phyloP scores from a whole-genome alignment of 2,329 filamentous ascomycete genomes.

The Stagonosporopsis tanaceti region DNA sequence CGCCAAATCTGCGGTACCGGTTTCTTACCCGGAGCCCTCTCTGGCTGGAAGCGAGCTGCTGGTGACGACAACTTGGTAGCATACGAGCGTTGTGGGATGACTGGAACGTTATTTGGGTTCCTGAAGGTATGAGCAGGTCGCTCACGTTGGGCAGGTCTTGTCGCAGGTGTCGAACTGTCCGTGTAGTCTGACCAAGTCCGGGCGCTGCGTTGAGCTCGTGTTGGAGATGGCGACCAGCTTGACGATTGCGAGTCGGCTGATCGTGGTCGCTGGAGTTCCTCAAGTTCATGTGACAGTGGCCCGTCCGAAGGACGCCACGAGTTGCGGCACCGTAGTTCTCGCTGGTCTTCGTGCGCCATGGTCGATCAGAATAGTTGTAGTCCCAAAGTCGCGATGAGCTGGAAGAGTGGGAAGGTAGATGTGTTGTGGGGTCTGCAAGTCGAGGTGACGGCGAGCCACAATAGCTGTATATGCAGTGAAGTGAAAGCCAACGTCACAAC shows the following conservation, averaged over 20 bases:
- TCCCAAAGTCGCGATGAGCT: not conserved
- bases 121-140: not conserved
- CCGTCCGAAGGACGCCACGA: constrained; percentile 18
- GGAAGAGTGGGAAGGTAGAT: not conserved
- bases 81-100: not conserved
- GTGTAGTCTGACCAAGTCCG: not conserved
- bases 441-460: constrained; percentile 1
- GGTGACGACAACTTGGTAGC: not conserved
- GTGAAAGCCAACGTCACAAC: constrained; percentile 4
- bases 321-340: constrained; percentile 2
- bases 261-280: not conserved
- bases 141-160: not conserved
- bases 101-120: constrained; percentile 9
- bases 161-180: not conserved
- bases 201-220: not conserved
- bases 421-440: not conserved
- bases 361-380: not conserved
- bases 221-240: no score
- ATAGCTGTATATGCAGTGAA: not conserved
- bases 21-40: not conserved
- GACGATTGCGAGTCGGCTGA: not conserved
- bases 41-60: not conserved
- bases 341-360: not conserved
- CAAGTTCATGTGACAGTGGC: not conserved
- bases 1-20: constrained; percentile 19